Evolutionary conservation across 2,329 filamentous ascomycete species (phyloP).

Genomic region (Teratosphaeria viscida): DNA sequence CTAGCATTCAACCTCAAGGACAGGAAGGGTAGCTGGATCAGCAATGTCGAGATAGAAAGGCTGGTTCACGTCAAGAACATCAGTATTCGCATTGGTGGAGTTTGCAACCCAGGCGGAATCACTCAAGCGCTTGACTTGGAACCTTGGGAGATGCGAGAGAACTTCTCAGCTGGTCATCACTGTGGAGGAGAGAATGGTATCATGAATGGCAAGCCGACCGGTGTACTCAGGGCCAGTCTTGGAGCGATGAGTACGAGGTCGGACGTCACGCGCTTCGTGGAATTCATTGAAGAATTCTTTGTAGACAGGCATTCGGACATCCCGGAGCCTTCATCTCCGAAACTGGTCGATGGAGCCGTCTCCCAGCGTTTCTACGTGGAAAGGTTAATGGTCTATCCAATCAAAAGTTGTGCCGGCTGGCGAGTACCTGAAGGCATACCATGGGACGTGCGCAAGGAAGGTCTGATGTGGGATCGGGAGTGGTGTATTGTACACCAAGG

Average conservation of each 20-base stretch:
- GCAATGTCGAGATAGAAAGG: conserved; percentile 78
- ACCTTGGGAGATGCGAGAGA: conserved; percentile 71
- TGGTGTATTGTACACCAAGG: conserved; percentile 90
- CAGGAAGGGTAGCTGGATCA: conserved; percentile 60
- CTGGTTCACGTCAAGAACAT: conserved; percentile 67
- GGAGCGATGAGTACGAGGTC: conserved; percentile 76
- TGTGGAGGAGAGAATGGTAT: conserved; percentile 79
- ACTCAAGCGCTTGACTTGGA: conserved; percentile 61
- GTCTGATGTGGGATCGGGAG: conserved; percentile 87
- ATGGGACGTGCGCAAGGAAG: conserved; percentile 75
- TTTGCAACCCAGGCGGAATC: conserved; percentile 87
- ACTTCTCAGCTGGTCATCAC: conserved; percentile 74
- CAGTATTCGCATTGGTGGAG: conserved; percentile 74
- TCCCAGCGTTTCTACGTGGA: conserved; percentile 31
- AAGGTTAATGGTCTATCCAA: conserved; percentile 61
- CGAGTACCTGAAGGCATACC: conserved; percentile 49
- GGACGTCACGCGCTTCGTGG: conserved; percentile 63
- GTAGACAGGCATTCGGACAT: conserved; percentile 10
- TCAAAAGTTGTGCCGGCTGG: conserved; percentile 87
- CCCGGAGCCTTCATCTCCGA: background rate
- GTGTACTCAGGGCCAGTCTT: conserved; percentile 73
- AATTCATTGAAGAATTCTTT: conserved; percentile 25
- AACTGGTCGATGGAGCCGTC: background rate
- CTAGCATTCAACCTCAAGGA: conserved; percentile 75
- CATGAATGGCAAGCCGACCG: conserved; percentile 74